Base-by-base conservation (phyloP, 1,284 basidiomycete genomes). In the Trametes polyzona region DNA sequence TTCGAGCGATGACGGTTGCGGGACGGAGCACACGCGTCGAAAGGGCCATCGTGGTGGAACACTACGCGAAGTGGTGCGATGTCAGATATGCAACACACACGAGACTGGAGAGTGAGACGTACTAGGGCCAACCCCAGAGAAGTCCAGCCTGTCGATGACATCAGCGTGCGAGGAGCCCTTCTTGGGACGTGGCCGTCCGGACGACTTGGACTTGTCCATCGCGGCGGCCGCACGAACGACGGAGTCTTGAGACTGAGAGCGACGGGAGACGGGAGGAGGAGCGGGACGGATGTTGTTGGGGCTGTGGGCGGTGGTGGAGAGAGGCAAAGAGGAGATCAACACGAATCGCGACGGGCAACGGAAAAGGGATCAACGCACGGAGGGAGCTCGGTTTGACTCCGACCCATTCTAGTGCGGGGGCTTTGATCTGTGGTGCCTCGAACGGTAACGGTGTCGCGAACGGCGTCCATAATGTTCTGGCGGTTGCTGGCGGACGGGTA, bases 31-130 rank as follows among this genome's bases (percentile, higher is more conserved):
- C 90, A 93, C 26, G 92, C 92, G 70, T 93, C 91, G 69, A 93
- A 93, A 7, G 91, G 91, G 23, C 92, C 91, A 68, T 93, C 92
- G 66, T 93, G 92, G 68, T 93, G 91, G 74, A 93, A 91, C 83
- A 90, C 90, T 93, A 63, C 40, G 43, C 47, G 29, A 17, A 55
- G 44, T 48, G 55, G 54, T 54, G 50, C 44, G 50, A 52, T 32
- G 59, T 47, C 56, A 49, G 37, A 17, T 37, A 23, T 21, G 36
- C 27, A 32, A 33, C 46, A 44, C 19, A 43, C 16, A 26, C 44
- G 48, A 48, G 29, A 53, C n/a, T 51, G 52, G 23, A 46, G 21
- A 27, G n/a, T 14, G 62, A 47, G 43, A 81, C 87, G 65, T 67
- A 92, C 89, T 91, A 57, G 88, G 84, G 14, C 90, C 90, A 42